phyloP scores from a whole-genome alignment of 2,329 filamentous ascomycete genomes.

The Didymella exigua region DNA sequence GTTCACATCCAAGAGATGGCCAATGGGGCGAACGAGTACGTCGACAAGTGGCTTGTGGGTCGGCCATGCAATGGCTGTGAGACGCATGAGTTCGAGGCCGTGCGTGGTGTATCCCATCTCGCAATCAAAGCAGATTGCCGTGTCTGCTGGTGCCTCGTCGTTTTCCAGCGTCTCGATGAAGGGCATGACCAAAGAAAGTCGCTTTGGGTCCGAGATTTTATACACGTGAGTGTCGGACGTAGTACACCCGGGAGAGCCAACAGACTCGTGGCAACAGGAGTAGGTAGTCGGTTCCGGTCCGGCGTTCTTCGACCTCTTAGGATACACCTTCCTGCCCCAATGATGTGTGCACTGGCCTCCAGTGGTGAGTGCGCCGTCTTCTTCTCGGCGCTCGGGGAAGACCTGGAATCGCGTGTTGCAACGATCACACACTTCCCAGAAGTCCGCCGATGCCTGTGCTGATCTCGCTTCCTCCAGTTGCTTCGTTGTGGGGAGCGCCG shows the following conservation, averaged over 20 bases:
- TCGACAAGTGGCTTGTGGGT: conserved; percentile 76
- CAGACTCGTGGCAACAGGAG: conserved; percentile 76
- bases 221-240: conserved; percentile 79
- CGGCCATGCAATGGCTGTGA: conserved; percentile 91
- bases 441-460: conserved; percentile 69
- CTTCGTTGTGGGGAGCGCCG: conserved; percentile 65
- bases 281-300: conserved; percentile 64
- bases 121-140: conserved; percentile 87
- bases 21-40: conserved; percentile 80
- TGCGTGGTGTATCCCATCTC: conserved; percentile 96
- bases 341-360: conserved; percentile 83
- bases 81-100: conserved; percentile 85
- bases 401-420: conserved; percentile 88
- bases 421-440: conserved; percentile 88
- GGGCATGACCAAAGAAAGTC: conserved; percentile 78
- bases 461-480: conserved; percentile 70
- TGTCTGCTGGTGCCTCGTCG: conserved; percentile 45
- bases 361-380: conserved; percentile 75
- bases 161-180: conserved; percentile 80
- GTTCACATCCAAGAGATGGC: conserved; percentile 87
- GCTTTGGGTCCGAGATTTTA: conserved; percentile 76
- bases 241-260: conserved; percentile 81
- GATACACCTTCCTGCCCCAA: conserved; percentile 68
- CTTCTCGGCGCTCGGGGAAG: conserved; percentile 80
- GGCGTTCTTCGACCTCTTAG: conserved; percentile 61